phyloP scores from a whole-genome alignment of 345 rosid genomes.

The Syzygium grande region DNA sequence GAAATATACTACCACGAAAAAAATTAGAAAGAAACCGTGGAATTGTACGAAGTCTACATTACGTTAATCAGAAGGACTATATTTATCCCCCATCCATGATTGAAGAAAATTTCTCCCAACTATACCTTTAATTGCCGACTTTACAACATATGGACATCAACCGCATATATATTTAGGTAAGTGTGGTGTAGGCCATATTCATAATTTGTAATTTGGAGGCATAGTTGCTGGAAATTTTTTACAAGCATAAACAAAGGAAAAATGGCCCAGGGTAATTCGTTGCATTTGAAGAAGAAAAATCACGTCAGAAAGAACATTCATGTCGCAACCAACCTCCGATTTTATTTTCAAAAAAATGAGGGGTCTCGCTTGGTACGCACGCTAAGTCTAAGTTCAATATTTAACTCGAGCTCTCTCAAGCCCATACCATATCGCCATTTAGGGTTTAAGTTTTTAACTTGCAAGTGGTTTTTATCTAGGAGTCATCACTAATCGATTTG shows the following conservation, averaged over 20 bases:
- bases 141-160: neutral
- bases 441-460: too few relatives aligned
- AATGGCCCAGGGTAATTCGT: neutral
- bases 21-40: neutral
- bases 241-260: neutral
- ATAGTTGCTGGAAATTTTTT: neutral
- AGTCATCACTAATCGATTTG: too few relatives aligned
- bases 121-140: neutral
- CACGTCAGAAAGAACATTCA: neutral
- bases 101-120: neutral
- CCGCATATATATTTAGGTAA: neutral
- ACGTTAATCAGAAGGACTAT: neutral
- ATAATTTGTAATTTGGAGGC: neutral
- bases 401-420: too few relatives aligned
- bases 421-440: too few relatives aligned
- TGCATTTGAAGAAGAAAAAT: neutral
- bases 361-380: too few relatives aligned
- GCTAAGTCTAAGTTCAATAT: too few relatives aligned
- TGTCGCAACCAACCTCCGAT: too few relatives aligned
- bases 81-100: neutral
- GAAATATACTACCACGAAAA: neutral
- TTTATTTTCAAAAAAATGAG: too few relatives aligned
- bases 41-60: neutral
- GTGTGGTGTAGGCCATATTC: neutral
- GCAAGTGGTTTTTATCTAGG: too few relatives aligned